These are phyloP conservation scores for Trichosporon sp. DNA, from an alignment of 1,284 basidiomycete species.

Conservation along the genomic window DNA sequence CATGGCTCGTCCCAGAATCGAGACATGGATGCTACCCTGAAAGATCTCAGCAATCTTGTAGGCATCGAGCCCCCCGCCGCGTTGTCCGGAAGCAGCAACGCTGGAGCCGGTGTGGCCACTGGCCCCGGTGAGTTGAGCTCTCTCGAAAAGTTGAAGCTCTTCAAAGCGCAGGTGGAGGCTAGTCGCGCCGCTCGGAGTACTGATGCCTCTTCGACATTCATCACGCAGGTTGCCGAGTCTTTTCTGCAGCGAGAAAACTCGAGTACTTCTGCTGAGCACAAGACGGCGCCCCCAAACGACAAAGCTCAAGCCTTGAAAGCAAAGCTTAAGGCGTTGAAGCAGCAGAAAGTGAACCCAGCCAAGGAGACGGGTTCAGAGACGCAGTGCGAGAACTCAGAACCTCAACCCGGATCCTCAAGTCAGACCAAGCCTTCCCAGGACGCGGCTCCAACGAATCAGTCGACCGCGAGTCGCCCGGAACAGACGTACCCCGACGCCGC, in stretches of 20 bases:
- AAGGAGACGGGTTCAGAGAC: no score
- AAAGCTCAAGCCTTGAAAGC: constrained; percentile 23
- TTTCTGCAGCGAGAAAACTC: constrained; percentile 22
- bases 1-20: neutral
- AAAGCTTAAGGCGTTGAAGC: constrained; percentile 24
- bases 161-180: constrained; percentile 33
- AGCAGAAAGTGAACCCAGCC: neutral
- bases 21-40: neutral
- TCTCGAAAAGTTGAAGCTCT: constrained; percentile 32
- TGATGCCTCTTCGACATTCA: constrained; percentile 6
- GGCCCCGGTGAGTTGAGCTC: constrained; percentile 24
- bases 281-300: neutral
- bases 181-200: constrained; percentile 19
- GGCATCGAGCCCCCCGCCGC: neutral
- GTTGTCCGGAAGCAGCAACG: neutral
- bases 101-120: neutral
- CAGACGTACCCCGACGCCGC: neutral
- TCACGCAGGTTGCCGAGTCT: constrained; percentile 24
- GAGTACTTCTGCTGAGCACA: neutral
- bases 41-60: neutral
- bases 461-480: neutral
- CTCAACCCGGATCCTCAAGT: no score
- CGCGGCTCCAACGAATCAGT: neutral
- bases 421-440: no score
- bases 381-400: no score